These are phyloP conservation scores for Xylaria intraflava DNA, from an alignment of 495 filamentous ascomycete genomes.

Conservation along the genomic window DNA sequence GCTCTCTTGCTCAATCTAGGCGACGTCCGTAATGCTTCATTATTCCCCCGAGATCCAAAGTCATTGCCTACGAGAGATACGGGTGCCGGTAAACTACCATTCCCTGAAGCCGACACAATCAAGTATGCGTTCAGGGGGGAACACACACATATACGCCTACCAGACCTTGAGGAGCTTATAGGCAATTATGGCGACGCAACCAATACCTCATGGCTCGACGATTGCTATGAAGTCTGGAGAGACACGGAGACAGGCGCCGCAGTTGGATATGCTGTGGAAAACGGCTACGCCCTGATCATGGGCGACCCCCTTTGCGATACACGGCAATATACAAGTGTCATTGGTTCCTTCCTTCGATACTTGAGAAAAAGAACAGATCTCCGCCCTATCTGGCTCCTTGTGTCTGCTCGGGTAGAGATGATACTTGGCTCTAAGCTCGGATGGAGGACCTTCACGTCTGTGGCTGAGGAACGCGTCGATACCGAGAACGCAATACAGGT, in stretches of 20 bases:
- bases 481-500: slow-evolving; percentile 64
- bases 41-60: slow-evolving; percentile 81
- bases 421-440: slow-evolving; percentile 67
- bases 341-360: slow-evolving; percentile 64
- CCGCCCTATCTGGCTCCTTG: slow-evolving; percentile 77
- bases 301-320: slow-evolving; percentile 74
- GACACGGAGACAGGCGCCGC: slow-evolving; percentile 70
- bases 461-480: slow-evolving; percentile 76
- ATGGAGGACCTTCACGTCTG: slow-evolving; percentile 77
- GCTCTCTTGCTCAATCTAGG: slow-evolving; percentile 79
- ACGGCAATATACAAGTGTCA: slow-evolving; percentile 61
- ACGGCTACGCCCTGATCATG: slow-evolving; percentile 68
- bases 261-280: slow-evolving; percentile 65
- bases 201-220: slow-evolving; percentile 81
- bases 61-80: slow-evolving; percentile 55
- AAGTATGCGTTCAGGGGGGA: slow-evolving; percentile 43
- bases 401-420: slow-evolving; percentile 60
- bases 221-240: slow-evolving; percentile 75
- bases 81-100: slow-evolving; percentile 50
- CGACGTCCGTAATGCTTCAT: slow-evolving; percentile 79
- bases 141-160: slow-evolving; percentile 49
- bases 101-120: slow-evolving; percentile 72
- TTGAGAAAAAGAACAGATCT: slow-evolving; percentile 62
- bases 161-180: slow-evolving; percentile 71
- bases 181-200: slow-evolving; percentile 87